Conservation (phyloP, 495 filamentous ascomycete genomes). For the Astrothelium subdiscretum region DNA sequence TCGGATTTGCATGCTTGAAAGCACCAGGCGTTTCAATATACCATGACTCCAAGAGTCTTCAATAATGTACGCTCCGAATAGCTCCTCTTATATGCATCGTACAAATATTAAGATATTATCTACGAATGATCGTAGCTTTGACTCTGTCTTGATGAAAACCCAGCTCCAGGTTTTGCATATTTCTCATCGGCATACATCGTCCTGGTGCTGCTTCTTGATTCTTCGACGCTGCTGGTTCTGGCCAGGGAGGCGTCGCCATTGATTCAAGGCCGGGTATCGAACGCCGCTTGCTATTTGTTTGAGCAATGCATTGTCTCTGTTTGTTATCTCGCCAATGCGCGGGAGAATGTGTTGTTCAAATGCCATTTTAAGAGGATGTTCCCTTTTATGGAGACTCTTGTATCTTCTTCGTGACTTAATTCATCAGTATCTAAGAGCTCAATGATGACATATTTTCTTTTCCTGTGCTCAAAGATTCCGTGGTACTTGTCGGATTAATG, state of each 20-base stretch:
- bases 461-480: background rate
- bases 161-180: background rate
- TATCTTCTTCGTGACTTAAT: background rate
- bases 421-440: background rate
- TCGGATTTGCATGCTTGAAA: background rate
- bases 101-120: too few relatives aligned
- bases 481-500: background rate
- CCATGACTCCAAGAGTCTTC: background rate
- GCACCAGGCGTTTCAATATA: background rate
- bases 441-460: background rate
- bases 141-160: too few relatives aligned
- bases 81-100: background rate
- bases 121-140: too few relatives aligned
- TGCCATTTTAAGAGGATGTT: background rate
- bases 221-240: too few relatives aligned
- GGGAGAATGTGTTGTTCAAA: background rate
- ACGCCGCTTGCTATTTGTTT: background rate
- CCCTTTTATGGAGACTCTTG: background rate
- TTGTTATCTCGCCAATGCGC: background rate
- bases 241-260: too few relatives aligned
- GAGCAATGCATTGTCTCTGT: background rate
- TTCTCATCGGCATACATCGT: background rate
- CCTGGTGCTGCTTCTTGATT: background rate
- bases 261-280: background rate
- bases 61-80: background rate